phyloP scores from a whole-genome alignment of 805 yeast genomes.

The Metschnikowia dekortorum region DNA sequence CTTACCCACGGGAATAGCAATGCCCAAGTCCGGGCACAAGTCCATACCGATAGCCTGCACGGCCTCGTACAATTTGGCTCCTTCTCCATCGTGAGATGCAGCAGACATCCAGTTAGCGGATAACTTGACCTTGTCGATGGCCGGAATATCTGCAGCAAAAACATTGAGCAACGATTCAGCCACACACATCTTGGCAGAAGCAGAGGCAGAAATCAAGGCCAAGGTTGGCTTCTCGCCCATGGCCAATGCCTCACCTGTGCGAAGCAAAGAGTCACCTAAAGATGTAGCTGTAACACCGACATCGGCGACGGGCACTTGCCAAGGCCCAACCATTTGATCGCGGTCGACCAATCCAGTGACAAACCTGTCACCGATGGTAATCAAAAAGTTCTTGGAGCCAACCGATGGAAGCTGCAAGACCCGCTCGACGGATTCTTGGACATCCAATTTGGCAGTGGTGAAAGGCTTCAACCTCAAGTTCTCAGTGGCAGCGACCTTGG shows the following conservation, averaged over 20 bases:
- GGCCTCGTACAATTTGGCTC: conserved; percentile 90
- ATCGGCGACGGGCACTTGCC: conserved; percentile 99
- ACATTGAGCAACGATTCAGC: conserved; percentile 90
- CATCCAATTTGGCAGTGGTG: conserved; percentile 27
- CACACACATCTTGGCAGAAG: conserved; percentile 91
- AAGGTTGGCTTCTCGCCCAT: conserved; percentile 94
- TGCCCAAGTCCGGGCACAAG: conserved; percentile 87
- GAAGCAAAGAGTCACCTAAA: conserved; percentile 62
- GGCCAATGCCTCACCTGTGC: conserved; percentile 95
- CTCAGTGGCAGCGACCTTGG: conserved; percentile 65
- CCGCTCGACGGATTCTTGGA: conserved; percentile 69
- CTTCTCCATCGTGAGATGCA: conserved; percentile 92
- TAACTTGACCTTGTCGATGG: conserved; percentile 69
- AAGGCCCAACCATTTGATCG: conserved; percentile 98
- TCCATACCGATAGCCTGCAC: conserved; percentile 95
- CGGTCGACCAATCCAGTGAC: conserved; percentile 95
- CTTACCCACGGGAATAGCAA: conserved; percentile 96
- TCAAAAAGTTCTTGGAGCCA: conserved; percentile 89
- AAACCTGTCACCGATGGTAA: conserved; percentile 98
- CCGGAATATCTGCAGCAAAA: conserved; percentile 82
- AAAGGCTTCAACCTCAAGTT: conserved; percentile 47
- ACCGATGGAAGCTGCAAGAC: conserved; percentile 89
- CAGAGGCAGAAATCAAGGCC: conserved; percentile 83
- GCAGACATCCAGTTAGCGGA: conserved; percentile 99
- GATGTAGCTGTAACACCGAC: conserved; percentile 95